phyloP scores from a whole-genome alignment of 1,284 basidiomycete species.

The Puccinia triticina region DNA sequence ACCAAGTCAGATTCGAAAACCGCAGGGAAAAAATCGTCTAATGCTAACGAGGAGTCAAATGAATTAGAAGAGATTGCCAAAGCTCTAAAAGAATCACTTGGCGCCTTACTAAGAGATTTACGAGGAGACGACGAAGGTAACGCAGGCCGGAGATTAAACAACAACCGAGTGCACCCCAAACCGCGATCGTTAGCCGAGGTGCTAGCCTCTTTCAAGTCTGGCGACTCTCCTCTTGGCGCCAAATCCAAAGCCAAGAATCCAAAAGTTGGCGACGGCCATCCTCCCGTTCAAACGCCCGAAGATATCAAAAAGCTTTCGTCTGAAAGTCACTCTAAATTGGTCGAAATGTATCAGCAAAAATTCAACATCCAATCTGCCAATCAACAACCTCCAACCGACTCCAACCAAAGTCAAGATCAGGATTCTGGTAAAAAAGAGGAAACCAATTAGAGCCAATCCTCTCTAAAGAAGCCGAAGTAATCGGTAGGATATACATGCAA shows the following conservation, averaged over 20 bases:
- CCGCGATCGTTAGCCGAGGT: slow-evolving; percentile 15
- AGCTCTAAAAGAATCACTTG: slow-evolving; percentile 30
- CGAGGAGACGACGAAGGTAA: slow-evolving; percentile 24
- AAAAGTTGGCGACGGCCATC: not conserved
- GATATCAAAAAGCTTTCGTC: slow-evolving; percentile 12
- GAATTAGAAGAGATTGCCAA: slow-evolving; percentile 38
- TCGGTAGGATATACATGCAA: too few relatives aligned
- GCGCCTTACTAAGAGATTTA: slow-evolving; percentile 17
- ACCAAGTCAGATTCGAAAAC: not conserved
- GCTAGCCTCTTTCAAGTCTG: slow-evolving; percentile 2
- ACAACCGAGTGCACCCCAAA: not conserved
- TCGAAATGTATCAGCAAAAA: slow-evolving; percentile 33
- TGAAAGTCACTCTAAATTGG: slow-evolving; percentile 28
- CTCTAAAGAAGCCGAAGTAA: too few relatives aligned
- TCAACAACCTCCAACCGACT: not conserved
- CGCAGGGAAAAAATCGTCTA: not conserved
- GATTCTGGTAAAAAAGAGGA: not conserved
- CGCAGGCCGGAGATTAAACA: not conserved
- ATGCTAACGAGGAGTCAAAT: not conserved
- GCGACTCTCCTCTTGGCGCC: not conserved
- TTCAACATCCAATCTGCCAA: slow-evolving; percentile 1
- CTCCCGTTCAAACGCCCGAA: not conserved
- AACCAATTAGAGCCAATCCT: too few relatives aligned
- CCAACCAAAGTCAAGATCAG: not conserved
- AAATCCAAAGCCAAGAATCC: not conserved